Conservation (phyloP, 192 early-diverging fungal genomes). For the Umbelopsis sp. region DNA sequence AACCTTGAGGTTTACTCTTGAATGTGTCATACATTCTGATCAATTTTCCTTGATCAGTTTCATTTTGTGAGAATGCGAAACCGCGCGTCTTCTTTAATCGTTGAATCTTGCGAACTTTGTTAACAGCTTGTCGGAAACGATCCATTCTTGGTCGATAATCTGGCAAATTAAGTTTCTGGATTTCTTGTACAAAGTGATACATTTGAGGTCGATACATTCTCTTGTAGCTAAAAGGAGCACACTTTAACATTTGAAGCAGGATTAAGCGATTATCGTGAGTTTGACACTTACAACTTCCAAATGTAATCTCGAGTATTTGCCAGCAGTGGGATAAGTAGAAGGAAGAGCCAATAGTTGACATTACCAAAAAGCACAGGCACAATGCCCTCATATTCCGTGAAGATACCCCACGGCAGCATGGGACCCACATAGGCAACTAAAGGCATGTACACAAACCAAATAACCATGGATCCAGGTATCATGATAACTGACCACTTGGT, state of each 20-base stretch:
- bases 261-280: neutral
- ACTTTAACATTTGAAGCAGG: neutral
- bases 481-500: conserved; percentile 91
- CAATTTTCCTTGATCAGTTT: conserved; percentile 78
- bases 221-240: conserved; percentile 48
- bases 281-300: conserved; percentile 89
- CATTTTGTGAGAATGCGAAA: conserved; percentile 97
- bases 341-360: conserved; percentile 82
- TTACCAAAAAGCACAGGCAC: conserved; percentile 65
- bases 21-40: conserved; percentile 60
- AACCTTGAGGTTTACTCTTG: conserved; percentile 52
- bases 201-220: conserved; percentile 79
- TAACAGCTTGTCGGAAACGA: conserved; percentile 97
- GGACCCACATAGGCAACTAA: conserved; percentile 83
- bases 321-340: conserved; percentile 79
- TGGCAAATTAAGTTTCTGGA: conserved; percentile 98
- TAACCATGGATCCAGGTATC: conserved; percentile 83
- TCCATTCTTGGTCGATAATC: conserved; percentile 98
- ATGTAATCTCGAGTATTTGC: conserved; percentile 86
- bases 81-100: conserved; percentile 86
- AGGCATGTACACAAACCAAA: conserved; percentile 90
- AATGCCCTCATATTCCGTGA: conserved; percentile 75
- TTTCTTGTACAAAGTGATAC: conserved; percentile 99
- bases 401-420: conserved; percentile 57
- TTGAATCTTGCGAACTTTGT: conserved; percentile 95